Percentiles rank a stretch among this genome's conserved stretches.
Conservation (phyloP, 2,329 filamentous ascomycete species). For the Penicillium griseofulvum region DNA sequence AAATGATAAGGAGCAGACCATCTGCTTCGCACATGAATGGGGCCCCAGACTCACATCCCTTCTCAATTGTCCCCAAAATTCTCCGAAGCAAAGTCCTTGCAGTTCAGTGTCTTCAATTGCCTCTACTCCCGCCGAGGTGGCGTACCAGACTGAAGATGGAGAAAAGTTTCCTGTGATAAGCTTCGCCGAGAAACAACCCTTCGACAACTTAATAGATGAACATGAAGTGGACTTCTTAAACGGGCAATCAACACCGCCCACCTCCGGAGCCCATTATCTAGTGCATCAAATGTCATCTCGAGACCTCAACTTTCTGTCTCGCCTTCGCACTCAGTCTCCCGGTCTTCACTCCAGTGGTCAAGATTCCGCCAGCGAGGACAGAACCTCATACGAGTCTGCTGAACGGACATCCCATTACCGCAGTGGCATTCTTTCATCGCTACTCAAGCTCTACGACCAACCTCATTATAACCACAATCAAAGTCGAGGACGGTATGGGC, state of each 20-base stretch:
- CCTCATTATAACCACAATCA: conserved; percentile 24
- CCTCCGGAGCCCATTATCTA: conserved; percentile 33
- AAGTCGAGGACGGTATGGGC: conserved; percentile 27
- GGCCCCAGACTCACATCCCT: conserved; percentile 36
- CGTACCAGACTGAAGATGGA: conserved; percentile 28
- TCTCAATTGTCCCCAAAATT: conserved; percentile 31
- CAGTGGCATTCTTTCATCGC: conserved; percentile 68
- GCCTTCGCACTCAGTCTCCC: conserved; percentile 32
- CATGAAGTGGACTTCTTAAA: conserved; percentile 30
- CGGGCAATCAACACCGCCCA: conserved; percentile 27
- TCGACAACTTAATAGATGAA: conserved; percentile 31
- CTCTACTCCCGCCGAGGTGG: conserved; percentile 30
- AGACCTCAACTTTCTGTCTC: conserved; percentile 33
- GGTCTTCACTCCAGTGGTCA: conserved; percentile 34
- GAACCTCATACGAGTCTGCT: conserved; percentile 57
- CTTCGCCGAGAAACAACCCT: conserved; percentile 33
- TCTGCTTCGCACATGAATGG: conserved; percentile 36
- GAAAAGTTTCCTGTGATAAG: conserved; percentile 38
- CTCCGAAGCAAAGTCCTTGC: conserved; percentile 27
- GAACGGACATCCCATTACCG: conserved; percentile 66
- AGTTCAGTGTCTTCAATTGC: conserved; percentile 28
- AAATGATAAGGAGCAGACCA: conserved; percentile 35
- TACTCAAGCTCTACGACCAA: conserved; percentile 68
- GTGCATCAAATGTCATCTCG: conserved; percentile 39
- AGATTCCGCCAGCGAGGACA: conserved; percentile 35